A percentile compares a stretch with the other conserved stretches of the same genome.
Evolutionary conservation across 495 filamentous ascomycete species (phyloP).

Genomic region (Pseudevernia furfuracea): DNA sequence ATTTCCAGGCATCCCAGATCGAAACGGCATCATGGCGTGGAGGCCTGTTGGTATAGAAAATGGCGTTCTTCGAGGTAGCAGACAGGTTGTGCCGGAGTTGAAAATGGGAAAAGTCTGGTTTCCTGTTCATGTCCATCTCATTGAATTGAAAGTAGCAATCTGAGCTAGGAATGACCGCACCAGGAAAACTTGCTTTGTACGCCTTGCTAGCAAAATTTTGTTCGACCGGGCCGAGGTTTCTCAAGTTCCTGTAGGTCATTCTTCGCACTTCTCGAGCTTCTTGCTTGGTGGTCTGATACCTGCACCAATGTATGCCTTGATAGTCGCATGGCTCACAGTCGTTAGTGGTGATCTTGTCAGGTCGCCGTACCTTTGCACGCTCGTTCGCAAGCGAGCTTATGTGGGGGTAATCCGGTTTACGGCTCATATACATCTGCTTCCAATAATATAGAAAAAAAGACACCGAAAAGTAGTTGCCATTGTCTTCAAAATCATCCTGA

Average conservation of each 20-base stretch:
- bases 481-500: not conserved
- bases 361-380: constrained; percentile 27
- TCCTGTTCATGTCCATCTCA: constrained; percentile 58
- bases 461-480: not conserved
- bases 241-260: constrained; percentile 51
- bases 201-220: constrained; percentile 14
- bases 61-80: constrained; percentile 60
- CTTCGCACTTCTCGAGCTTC: constrained; percentile 53
- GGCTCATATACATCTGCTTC: constrained; percentile 18
- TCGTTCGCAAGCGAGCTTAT: constrained; percentile 29
- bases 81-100: constrained; percentile 82
- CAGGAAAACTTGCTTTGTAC: constrained; percentile 28
- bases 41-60: constrained; percentile 64
- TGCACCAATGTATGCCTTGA: constrained; percentile 72
- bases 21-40: constrained; percentile 2
- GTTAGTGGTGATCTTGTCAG: constrained; percentile 37
- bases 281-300: constrained; percentile 52
- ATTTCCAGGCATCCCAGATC: not conserved
- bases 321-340: constrained; percentile 58
- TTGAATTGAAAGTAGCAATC: constrained; percentile 63
- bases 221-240: constrained; percentile 30
- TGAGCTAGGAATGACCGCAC: constrained; percentile 34
- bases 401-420: constrained; percentile 26
- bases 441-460: constrained; percentile 10
- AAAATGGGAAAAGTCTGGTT: constrained; percentile 69